Conservation (phyloP, 257 asterid genomes). For the Capsicum baccatum region DNA sequence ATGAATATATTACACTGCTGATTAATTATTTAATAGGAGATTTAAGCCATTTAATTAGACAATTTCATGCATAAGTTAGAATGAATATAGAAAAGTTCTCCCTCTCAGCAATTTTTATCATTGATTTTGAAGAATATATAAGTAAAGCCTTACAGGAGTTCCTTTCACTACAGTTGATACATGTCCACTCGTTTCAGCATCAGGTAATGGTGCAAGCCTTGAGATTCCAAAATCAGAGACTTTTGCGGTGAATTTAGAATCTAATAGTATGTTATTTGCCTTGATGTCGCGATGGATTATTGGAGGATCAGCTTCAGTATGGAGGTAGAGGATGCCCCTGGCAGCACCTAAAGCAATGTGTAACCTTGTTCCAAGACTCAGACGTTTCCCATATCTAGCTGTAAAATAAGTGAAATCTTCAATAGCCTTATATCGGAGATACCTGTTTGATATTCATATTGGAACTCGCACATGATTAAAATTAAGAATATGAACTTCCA, state of each 20-base stretch:
- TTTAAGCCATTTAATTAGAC: not conserved
- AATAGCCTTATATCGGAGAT: not conserved
- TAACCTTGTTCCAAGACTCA: constrained; percentile 26
- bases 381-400: constrained; percentile 16
- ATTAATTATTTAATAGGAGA: not conserved
- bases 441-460: not conserved
- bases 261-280: constrained; percentile 30
- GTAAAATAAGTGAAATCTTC: constrained; percentile 16
- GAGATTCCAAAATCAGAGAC: constrained; percentile 30
- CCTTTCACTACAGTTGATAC: constrained; percentile 27
- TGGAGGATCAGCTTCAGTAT: constrained; percentile 31
- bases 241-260: constrained; percentile 26
- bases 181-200: constrained; percentile 17
- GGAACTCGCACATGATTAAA: not conserved
- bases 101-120: not conserved
- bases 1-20: not conserved
- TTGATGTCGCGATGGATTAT: constrained; percentile 28
- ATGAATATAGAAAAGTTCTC: not conserved
- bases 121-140: not conserved
- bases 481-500: not conserved
- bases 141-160: constrained; percentile 26
- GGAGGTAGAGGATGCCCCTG: constrained; percentile 30
- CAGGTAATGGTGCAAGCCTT: constrained; percentile 28
- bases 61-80: not conserved
- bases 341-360: constrained; percentile 31